Percentiles rank a stretch among this genome's conserved stretches.
phyloP scores from a whole-genome alignment of 2,329 filamentous ascomycete genomes.

The Ophiobolus disseminans region DNA sequence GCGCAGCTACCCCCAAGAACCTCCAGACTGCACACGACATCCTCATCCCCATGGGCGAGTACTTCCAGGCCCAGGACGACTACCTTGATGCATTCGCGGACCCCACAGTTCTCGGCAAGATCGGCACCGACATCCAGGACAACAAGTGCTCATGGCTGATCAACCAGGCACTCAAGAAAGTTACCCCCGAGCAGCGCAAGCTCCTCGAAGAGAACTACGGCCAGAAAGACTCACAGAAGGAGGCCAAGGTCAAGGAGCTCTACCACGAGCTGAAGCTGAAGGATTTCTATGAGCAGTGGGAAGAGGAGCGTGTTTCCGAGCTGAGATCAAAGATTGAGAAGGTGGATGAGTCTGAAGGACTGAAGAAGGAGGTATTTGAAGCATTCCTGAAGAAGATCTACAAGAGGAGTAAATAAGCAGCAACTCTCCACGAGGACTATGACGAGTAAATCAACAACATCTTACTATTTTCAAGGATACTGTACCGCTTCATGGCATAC shows the following conservation, averaged over 20 bases:
- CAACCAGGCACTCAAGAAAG: conserved; percentile 87
- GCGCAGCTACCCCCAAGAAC: conserved; percentile 85
- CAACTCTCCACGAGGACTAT: too few species aligned
- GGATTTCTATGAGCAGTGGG: conserved; percentile 83
- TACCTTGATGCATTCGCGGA: conserved; percentile 98
- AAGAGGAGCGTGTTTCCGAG: conserved; percentile 84
- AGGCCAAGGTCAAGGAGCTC: conserved; percentile 86
- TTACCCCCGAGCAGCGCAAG: conserved; percentile 83
- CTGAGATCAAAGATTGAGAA: conserved; percentile 76
- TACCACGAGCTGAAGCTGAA: conserved; percentile 87
- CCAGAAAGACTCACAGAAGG: conserved; percentile 82
- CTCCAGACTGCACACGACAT: conserved; percentile 89
- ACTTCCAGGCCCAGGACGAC: conserved; percentile 99
- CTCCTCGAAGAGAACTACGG: conserved; percentile 93
- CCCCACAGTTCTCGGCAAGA: conserved; percentile 93
- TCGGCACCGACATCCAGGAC: conserved; percentile 97
- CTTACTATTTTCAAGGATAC: too few species aligned
- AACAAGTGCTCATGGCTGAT: conserved; percentile 99
- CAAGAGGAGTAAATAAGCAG: conserved; percentile 86
- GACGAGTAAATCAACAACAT: too few species aligned
- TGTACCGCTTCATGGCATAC: too few species aligned
- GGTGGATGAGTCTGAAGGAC: conserved; percentile 83
- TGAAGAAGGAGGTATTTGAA: conserved; percentile 91
- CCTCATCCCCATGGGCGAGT: conserved; percentile 95
- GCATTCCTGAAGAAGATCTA: conserved; percentile 95